phyloP scores from a whole-genome alignment of 768 basidiomycete species.

The Neoboletus brunneissimus region DNA sequence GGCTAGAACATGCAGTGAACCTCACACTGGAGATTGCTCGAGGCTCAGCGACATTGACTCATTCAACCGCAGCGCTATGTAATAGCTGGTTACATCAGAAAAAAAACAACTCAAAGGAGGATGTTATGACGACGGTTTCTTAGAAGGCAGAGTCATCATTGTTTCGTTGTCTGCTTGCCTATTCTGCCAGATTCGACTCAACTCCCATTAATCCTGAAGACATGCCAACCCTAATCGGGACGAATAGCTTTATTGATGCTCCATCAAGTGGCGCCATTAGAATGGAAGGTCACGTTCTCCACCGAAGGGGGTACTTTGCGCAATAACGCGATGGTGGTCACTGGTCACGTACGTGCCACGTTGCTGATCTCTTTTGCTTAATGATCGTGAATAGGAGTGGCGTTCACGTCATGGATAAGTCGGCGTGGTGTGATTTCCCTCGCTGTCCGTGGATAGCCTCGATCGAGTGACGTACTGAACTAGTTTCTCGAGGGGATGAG shows the following conservation, averaged over 20 bases:
- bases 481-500: neutral
- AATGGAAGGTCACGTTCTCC: slow-evolving; percentile 17
- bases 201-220: neutral
- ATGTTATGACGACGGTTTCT: slow-evolving; percentile 9
- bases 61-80: neutral
- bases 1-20: neutral
- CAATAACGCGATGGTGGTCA: neutral
- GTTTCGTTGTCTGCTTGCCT: neutral
- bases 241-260: slow-evolving; percentile 1
- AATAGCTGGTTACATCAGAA: neutral
- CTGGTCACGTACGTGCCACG: slow-evolving; percentile 11
- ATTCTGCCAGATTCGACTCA: slow-evolving; percentile 1
- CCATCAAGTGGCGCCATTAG: slow-evolving; percentile 4
- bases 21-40: neutral
- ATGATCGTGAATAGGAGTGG: neutral
- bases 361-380: slow-evolving; percentile 10
- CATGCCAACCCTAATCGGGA: slow-evolving; percentile 4
- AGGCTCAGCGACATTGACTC: neutral
- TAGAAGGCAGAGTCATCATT: neutral
- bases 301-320: neutral
- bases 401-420: slow-evolving; percentile 27
- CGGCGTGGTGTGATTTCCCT: slow-evolving; percentile 19
- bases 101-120: neutral
- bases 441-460: slow-evolving; percentile 13
- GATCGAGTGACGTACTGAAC: neutral